Base-by-base conservation (phyloP, 352 stramenopile species). In the Heterotrichella gracilis region DNA sequence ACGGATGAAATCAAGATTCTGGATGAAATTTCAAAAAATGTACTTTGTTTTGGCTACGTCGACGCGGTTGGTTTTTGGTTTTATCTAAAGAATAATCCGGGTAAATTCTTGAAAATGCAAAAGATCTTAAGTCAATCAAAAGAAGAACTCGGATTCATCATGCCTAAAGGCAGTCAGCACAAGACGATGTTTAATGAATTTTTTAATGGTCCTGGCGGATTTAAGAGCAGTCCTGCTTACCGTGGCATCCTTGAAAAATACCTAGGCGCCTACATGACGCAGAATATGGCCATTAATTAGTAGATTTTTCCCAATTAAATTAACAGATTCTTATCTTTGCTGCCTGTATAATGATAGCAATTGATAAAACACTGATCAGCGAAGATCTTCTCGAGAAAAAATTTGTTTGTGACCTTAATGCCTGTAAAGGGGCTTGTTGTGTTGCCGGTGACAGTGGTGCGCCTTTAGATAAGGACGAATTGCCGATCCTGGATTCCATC, bases 211-310 rank as follows among this genome's bases (percentile, higher is more conserved):
- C 9, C 32, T n/a, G n/a, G n/a, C 32, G 32, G 32, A 9, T 53
- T 53, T 53, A 53, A 53, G 32, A 53, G n/a, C 9, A 17, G 9
- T 17, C 9, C 9, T 17, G 32, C 32, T 53, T 53, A 53, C 32
- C 32, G 32, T n/a, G 32, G n/a, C n/a, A 53, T 53, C 32, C 32
- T 53, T 53, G 32, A 53, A 53, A 53, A 53, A 53, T 53, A 53
- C n/a, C 32, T 53, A n/a, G 32, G 32, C 32, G 9, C 32, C 32
- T 53, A 53, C n/a, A 53, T 53, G 32, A 53, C 32, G 32, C 32
- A 53, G n/a, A 53, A 9, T n/a, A 53, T 53, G 32, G 32, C 32
- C n/a, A n/a, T 53, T 17, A 53, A 53, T n/a, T 53, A n/a, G n/a
- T 53, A 9, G 9, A 53, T 53, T n/a, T 53, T 17, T n/a, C n/a